Evolutionary conservation across 129 eudicot genomes (phyloP), one percentile per base, ranked within the genome.

Genomic region (Erigeron canadensis): DNA sequence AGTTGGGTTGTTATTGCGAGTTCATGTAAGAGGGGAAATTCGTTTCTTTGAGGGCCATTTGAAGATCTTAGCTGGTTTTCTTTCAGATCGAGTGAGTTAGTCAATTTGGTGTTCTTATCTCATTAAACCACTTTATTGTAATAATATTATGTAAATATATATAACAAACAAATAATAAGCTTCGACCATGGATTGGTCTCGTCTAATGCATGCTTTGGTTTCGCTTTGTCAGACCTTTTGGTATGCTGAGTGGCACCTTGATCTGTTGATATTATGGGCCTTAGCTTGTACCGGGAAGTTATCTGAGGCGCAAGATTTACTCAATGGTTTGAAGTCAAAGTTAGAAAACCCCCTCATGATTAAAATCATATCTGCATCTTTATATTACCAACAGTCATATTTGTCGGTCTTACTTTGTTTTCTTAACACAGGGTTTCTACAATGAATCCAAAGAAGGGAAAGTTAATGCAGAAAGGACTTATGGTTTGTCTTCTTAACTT

Each of bases 191-290:
- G 4, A 57, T 12, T 47, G 50, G 11, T 59, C 10, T 0, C 2
- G 17, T 47, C 39, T 40, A 6, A 38, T 63, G 8, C 18, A 12
- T 22, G 37, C 50, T 43, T 12, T 48, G 55, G 48, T 58, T 53
- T 67, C 69, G 21, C 44, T 43, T 44, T 72, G 13, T 71, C 82
- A 94, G 98, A 72, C 63, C 38, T 74, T 79, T 74, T 94, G 98
- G 98, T 81, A 82, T 82, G 79, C 85, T 63, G 98, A 94, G 81
- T 89, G 98, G 98, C 95, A 87, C 84, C 95, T 94, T 72, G 98
- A 94, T 84, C 51, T 94, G 63, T 79, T 94, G 85, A 81, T 80
- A 81, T 53, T 84, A 47, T 94, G 98, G 98, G 93, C 95, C 72
- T 75, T 89, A 74, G 72, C 95, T 21, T 76, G 77, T 72, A 82